Base-by-base conservation (phyloP, 345 rosid species). In the Gossypium australe region DNA sequence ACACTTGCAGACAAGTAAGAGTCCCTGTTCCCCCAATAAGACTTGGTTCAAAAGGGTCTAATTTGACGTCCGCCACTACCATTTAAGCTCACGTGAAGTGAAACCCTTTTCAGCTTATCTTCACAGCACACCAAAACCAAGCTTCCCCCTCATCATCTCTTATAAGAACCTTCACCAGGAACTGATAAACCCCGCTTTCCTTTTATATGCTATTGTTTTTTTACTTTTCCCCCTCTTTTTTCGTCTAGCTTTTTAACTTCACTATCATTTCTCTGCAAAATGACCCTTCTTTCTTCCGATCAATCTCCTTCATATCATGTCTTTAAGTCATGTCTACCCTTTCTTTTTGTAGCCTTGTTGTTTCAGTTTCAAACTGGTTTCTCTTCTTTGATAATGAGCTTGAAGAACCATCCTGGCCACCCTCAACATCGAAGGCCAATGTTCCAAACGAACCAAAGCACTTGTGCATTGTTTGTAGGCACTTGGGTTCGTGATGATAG, bases 401-500 rank as follows among this genome's bases (percentile, higher is more conserved):
- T 84, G 77, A 87, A 82, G 76, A 89, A 82, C 84, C 97, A 89
- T 73, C 82, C 78, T 29, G 75, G 79, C 71, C 83, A 81, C 66
- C 81, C 78, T 0, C 88, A 85, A 58, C 85, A 82, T 34, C 76
- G 83, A 49, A 77, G 82, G 67, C 97, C 94, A 18, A 74, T 84
- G 79, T 72, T 88, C 29, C 90, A 80, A 65, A 83, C 84, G 57
- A 92, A 92, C 83, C 89, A 77, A 3, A 84, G 88, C 79, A 81
- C 79, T 44, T 85, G 87, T 72, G 72, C 81, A 25, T 77, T 82
- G 78, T 85, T 85, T 76, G 67, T 79, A 47, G 87, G 87, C 77
- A 76, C 85, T 24, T 94, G 98, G 98, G 89, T 94, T 24, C 82
- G 84, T 4, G 97, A 91, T 71, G 92, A 87, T 43, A 56, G 87